Evolutionary conservation across 768 basidiomycete genomes (phyloP).

Genomic region (Arthromyces matolae): DNA sequence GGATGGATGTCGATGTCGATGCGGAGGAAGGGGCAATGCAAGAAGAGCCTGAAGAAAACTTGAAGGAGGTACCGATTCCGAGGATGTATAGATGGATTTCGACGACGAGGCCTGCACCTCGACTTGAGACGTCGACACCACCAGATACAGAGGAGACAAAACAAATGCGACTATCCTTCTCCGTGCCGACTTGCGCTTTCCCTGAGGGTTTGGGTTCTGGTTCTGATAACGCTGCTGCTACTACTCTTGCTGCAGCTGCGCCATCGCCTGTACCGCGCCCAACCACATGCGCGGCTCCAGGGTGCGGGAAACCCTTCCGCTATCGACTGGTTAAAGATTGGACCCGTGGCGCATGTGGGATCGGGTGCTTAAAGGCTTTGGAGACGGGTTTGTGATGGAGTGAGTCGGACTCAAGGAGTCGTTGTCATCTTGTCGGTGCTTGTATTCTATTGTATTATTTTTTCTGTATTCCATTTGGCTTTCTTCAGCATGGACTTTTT

Average conservation of each 20-base stretch:
- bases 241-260: not conserved
- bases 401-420: too few species aligned
- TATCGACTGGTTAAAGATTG: slow-evolving; percentile 66
- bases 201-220: slow-evolving; percentile 2
- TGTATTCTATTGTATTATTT: too few species aligned
- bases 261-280: slow-evolving; percentile 7
- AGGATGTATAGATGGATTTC: slow-evolving; percentile 76
- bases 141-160: not conserved
- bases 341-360: slow-evolving; percentile 63
- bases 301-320: slow-evolving; percentile 53
- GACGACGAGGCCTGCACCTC: slow-evolving; percentile 34
- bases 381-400: slow-evolving; percentile 31
- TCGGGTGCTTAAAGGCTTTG: slow-evolving; percentile 57
- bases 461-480: too few species aligned
- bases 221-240: not conserved
- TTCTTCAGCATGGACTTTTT: too few species aligned
- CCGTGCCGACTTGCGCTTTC: slow-evolving; percentile 38
- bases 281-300: slow-evolving; percentile 50
- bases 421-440: too few species aligned
- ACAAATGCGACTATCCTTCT: slow-evolving; percentile 49
- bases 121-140: not conserved
- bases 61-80: slow-evolving; percentile 32
- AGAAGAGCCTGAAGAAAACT: slow-evolving; percentile 25
- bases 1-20: slow-evolving; percentile 34
- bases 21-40: slow-evolving; percentile 33